phyloP scores from a whole-genome alignment of 805 yeast genomes.

The Candida caryicola region DNA sequence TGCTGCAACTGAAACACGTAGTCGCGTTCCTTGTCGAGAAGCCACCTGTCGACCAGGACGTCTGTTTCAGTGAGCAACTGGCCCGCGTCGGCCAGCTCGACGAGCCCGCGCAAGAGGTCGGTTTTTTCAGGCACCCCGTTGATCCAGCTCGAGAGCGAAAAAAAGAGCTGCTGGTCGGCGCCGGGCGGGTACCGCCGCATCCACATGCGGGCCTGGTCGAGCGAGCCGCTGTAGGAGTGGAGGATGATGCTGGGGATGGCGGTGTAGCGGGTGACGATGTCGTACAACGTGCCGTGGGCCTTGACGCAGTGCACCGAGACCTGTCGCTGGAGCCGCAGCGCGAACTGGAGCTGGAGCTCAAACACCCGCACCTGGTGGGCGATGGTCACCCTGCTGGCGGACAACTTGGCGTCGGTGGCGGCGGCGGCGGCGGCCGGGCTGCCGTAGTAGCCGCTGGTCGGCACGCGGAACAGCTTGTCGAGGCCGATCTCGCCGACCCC shows the following conservation, averaged over 20 bases:
- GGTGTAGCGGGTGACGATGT: slow-evolving; percentile 26
- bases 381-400: slow-evolving; percentile 53
- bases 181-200: slow-evolving; percentile 28
- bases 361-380: slow-evolving; percentile 65
- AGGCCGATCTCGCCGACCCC: slow-evolving; percentile 91
- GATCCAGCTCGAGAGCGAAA: slow-evolving; percentile 55
- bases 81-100: slow-evolving; percentile 13
- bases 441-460: slow-evolving; percentile 55
- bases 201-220: slow-evolving; percentile 60
- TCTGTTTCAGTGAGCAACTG: slow-evolving; percentile 40
- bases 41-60: slow-evolving; percentile 26
- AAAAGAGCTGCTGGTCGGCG: slow-evolving; percentile 32
- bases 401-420: slow-evolving; percentile 25
- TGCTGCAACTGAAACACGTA: slow-evolving; percentile 21
- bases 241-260: slow-evolving; percentile 50
- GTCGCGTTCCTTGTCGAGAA: slow-evolving; percentile 10
- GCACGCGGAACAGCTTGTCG: slow-evolving; percentile 73
- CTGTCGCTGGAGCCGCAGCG: slow-evolving; percentile 45
- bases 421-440: slow-evolving; percentile 14
- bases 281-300: slow-evolving; percentile 62
- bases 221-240: slow-evolving; percentile 85
- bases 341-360: slow-evolving; percentile 49
- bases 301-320: slow-evolving; percentile 85
- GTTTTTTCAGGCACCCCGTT: slow-evolving; percentile 36
- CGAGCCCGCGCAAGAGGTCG: slow-evolving; percentile 17